Base-by-base conservation (phyloP, 2,329 filamentous ascomycete species). In the Sclerotinia subarctica region DNA sequence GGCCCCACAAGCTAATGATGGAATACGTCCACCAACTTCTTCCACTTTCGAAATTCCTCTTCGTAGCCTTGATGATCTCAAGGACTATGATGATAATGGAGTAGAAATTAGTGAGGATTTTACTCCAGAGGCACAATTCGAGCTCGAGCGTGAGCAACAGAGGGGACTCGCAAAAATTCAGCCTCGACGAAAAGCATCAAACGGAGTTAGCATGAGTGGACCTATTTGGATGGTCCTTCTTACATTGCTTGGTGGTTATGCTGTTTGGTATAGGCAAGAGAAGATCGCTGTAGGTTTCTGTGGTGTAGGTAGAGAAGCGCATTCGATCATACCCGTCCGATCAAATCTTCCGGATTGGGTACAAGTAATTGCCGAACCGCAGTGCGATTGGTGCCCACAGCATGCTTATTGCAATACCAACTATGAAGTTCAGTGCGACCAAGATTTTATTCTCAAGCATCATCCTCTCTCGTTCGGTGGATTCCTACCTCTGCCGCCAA, bases 281-380 rank as follows among this genome's bases (percentile, higher is more conserved):
- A 98, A 98, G 83, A 82, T 97, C n/a, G 90, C 92, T 21, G 92
- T 98, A 26, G 95, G 96, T 46, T 99, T 96, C 77, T 99, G 95
- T 77, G 93, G 94, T 17, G 86, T 96, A 65, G 95, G 91, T 32
- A 86, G 89, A 65, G 82, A 87, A 59, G 86, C 83, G 2, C 82
- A 80, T 19, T 67, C 70, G 38, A 71, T 81, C 32, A 73, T 81
- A 19, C 79, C 81, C 58, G 70, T 84, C 15, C 85, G 88, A 42
- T 82, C 90, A 17, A 82, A 75, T 17, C 67, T 97, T 24, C 94
- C 94, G 3, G 88, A 92, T 58, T 91, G 88, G 83, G 83, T 91
- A 11, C 83, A 88, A 62, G 82, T 88, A 13, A 80, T 94, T 6
- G 83, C 93, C 42, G 86, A 89, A 74, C 94, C 94, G 17, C 85